A percentile compares a stretch with the other conserved stretches of the same genome.
phyloP scores from a whole-genome alignment of 176 grass and related monocot genomes.

The Puccinellia tenuiflora region DNA sequence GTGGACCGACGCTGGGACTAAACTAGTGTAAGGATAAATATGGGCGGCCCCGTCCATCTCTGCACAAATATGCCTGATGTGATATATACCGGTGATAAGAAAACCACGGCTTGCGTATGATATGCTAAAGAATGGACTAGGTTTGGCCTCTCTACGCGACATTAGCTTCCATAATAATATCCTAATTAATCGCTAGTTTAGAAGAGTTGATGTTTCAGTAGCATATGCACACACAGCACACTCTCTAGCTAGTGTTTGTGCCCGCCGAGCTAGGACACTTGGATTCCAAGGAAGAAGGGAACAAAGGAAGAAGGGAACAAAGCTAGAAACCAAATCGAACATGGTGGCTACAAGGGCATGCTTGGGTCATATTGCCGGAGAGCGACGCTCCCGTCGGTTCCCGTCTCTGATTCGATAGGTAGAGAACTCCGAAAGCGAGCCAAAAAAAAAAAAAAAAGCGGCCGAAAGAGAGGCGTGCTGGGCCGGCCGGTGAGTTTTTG shows the following conservation, averaged over 20 bases:
- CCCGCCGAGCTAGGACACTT: slow-evolving; percentile 13
- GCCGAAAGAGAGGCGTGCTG: neutral
- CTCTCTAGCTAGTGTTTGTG: neutral
- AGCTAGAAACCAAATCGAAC: neutral
- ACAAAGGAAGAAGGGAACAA: neutral
- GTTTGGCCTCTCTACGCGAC: neutral
- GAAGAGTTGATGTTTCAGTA: neutral
- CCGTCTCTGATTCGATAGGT: neutral
- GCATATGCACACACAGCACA: neutral
- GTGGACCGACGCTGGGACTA: neutral
- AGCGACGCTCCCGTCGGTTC: slow-evolving; percentile 31
- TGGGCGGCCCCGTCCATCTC: neutral
- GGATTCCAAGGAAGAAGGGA: neutral
- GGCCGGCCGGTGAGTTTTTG: slow-evolving; percentile 11
- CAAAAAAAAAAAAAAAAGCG: neutral
- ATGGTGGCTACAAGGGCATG: neutral
- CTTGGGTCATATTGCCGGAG: neutral
- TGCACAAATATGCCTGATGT: neutral
- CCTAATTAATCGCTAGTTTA: neutral
- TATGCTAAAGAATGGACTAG: neutral
- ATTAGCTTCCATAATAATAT: neutral
- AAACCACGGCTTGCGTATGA: neutral
- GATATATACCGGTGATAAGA: neutral
- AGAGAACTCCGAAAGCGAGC: neutral
- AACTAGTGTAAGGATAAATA: neutral